phyloP scores from a whole-genome alignment of 2,329 filamentous ascomycete genomes.

The Aureobasidium sp. region DNA sequence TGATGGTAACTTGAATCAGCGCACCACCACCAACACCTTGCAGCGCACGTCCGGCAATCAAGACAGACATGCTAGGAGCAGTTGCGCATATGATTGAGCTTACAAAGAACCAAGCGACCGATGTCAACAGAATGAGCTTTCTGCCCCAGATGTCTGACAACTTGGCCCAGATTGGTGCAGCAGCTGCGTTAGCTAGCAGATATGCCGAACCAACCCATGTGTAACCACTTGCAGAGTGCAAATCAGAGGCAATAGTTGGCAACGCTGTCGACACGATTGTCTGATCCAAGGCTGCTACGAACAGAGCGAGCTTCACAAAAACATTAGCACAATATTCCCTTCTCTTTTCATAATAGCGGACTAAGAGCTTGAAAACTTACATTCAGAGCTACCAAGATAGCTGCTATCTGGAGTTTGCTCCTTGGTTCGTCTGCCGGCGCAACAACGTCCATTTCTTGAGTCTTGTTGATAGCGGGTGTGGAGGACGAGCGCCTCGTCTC shows the following conservation, averaged over 20 bases:
- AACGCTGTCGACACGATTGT: conserved; percentile 22
- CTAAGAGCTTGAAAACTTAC: not conserved
- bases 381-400: not conserved
- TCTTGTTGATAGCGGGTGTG: not conserved
- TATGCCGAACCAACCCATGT: conserved; percentile 62
- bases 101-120: conserved; percentile 43
- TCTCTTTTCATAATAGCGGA: no score
- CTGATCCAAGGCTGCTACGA: conserved; percentile 25
- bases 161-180: conserved; percentile 40
- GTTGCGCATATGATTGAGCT: conserved; percentile 46
- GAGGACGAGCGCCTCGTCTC: not conserved
- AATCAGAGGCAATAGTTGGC: conserved; percentile 45
- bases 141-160: conserved; percentile 53
- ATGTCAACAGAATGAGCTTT: conserved; percentile 46
- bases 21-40: conserved; percentile 51
- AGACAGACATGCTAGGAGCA: conserved; percentile 42
- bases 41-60: conserved; percentile 48
- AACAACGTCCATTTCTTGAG: conserved; percentile 4
- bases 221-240: conserved; percentile 63
- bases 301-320: conserved; percentile 9
- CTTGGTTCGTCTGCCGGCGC: conserved; percentile 25
- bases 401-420: conserved; percentile 18
- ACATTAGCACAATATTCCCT: not conserved
- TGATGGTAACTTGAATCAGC: conserved; percentile 45
- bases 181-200: conserved; percentile 21